Conservation (phyloP, 169 alveolate genomes). For the Eimeria maxima region DNA sequence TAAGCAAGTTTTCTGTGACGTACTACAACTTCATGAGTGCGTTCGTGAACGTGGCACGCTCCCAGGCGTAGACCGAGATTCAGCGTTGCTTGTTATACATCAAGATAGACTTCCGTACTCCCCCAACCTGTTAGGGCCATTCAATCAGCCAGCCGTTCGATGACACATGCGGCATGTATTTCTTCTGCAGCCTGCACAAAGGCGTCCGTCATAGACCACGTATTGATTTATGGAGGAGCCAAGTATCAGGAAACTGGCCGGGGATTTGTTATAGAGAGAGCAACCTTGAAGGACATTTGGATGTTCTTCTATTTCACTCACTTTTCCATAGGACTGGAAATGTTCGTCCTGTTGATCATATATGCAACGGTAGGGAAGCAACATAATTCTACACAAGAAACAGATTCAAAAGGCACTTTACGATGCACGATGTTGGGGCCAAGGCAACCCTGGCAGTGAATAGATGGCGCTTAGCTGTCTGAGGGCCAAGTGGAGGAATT, state of each 20-base stretch:
- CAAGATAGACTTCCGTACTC: background rate
- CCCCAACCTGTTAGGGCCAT: background rate
- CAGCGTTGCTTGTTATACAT: background rate
- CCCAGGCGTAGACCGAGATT: background rate
- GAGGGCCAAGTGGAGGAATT: background rate
- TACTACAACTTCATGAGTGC: slow-evolving; percentile 82
- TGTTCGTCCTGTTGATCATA: slow-evolving; percentile 69
- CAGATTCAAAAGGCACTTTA: background rate
- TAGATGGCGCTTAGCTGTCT: background rate
- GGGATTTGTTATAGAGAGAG: slow-evolving; percentile 78
- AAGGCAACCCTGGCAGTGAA: background rate
- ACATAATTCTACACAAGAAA: background rate
- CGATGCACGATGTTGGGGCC: background rate
- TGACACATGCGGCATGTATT: background rate
- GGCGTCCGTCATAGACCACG: slow-evolving; percentile 81
- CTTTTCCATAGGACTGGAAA: slow-evolving; percentile 78
- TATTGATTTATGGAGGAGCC: slow-evolving; percentile 83
- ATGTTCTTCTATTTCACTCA: slow-evolving; percentile 80
- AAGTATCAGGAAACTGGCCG: slow-evolving; percentile 83
- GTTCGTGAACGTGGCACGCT: background rate
- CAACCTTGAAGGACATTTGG: slow-evolving; percentile 79
- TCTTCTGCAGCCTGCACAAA: slow-evolving; percentile 74
- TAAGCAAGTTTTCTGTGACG: slow-evolving; percentile 76
- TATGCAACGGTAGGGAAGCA: slow-evolving; percentile 71
- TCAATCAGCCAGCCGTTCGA: background rate